These are phyloP conservation scores for Didymella segeticola DNA, from an alignment of 2,329 filamentous ascomycete species.

Conservation along the genomic window DNA sequence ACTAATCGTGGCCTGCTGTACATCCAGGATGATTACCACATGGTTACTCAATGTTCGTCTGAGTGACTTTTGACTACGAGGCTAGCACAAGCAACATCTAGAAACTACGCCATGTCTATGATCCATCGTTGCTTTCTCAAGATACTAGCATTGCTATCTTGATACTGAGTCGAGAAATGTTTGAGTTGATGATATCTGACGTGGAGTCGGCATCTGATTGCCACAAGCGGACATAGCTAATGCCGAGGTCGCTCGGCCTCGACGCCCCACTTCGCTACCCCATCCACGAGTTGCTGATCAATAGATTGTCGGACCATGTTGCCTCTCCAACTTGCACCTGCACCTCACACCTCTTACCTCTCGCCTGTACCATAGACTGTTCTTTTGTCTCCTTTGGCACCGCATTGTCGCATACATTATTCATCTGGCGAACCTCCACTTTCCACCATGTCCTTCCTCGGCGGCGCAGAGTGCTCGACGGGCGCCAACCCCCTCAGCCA, in stretches of 20 bases:
- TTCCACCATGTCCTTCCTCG: slow-evolving; percentile 85
- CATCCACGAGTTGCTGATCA: slow-evolving; percentile 30
- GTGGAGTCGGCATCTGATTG: slow-evolving; percentile 5
- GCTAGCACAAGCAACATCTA: no score
- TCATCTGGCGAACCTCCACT: background rate
- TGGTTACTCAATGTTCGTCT: no score
- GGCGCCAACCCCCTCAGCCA: slow-evolving; percentile 95
- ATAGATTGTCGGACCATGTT: slow-evolving; percentile 11
- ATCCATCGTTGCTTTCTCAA: no score
- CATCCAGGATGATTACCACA: no score
- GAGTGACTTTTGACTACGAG: no score
- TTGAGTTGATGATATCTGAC: no score
- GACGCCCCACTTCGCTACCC: slow-evolving; percentile 24
- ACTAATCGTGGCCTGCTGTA: no score
- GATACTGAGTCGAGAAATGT: no score
- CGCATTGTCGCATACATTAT: slow-evolving; percentile 4
- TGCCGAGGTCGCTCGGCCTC: slow-evolving; percentile 18
- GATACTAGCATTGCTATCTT: no score
- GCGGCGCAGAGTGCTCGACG: slow-evolving; percentile 95
- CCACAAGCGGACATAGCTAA: slow-evolving; percentile 8
- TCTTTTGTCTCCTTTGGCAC: slow-evolving; percentile 9
- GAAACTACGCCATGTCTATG: background rate
- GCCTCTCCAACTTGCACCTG: slow-evolving; percentile 1
- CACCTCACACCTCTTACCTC: background rate
- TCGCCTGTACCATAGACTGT: slow-evolving; percentile 11